phyloP scores from a whole-genome alignment of 371 early-diverging fungal species.

The Globomyces sp. region DNA sequence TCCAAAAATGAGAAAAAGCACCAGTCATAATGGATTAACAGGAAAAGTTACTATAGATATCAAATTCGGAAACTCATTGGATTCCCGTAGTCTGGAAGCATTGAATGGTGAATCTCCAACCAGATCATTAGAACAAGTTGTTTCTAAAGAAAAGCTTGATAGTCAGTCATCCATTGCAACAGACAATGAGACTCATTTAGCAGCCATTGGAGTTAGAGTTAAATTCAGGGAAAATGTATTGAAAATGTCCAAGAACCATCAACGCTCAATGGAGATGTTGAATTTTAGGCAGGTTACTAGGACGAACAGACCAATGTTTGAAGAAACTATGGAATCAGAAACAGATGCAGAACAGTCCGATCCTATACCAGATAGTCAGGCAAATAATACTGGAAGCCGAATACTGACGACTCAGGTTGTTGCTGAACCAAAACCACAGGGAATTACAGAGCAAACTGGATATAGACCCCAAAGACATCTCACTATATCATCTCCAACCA shows the following conservation, averaged over 20 bases:
- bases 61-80: too few species aligned
- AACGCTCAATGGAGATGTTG: constrained; percentile 26
- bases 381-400: constrained; percentile 5
- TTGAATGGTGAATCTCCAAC: too few species aligned
- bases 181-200: too few species aligned
- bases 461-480: constrained; percentile 7
- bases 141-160: too few species aligned
- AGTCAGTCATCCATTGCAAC: too few species aligned
- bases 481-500: not conserved
- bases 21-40: too few species aligned
- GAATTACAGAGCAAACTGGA: constrained; percentile 12
- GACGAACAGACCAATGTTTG: constrained; percentile 27
- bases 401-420: constrained; percentile 7
- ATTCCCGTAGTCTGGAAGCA: too few species aligned
- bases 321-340: constrained; percentile 13
- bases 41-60: too few species aligned
- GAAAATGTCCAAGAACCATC: not conserved
- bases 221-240: too few species aligned
- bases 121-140: too few species aligned
- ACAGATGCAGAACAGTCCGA: not conserved
- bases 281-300: constrained; percentile 24
- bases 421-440: constrained; percentile 11
- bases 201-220: too few species aligned
- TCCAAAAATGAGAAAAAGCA: too few species aligned
- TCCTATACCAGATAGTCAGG: constrained; percentile 8